A percentile compares a stretch with the other conserved stretches of the same genome.
phyloP scores from a whole-genome alignment of 2,329 filamentous ascomycete species.

The Fusarium pininemorale region DNA sequence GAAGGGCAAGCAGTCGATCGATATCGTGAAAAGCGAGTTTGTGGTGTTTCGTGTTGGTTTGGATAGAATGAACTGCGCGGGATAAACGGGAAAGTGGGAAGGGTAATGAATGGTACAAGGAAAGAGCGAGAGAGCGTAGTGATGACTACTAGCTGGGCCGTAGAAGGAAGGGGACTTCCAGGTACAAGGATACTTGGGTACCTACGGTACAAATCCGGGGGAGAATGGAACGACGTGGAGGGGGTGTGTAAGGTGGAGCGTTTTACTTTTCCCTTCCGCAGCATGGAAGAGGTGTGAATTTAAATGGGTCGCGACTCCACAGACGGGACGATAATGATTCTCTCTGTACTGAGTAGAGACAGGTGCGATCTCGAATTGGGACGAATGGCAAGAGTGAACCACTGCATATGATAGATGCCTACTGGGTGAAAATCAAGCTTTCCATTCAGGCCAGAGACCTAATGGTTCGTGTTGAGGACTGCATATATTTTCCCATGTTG shows the following conservation, averaged over 20 bases:
- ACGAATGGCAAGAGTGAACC: neutral
- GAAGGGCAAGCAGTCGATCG: conserved; percentile 9
- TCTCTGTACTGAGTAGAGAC: conserved; percentile 1
- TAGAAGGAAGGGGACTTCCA: conserved; percentile 29
- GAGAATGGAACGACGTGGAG: conserved; percentile 33
- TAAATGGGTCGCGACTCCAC: conserved; percentile 7
- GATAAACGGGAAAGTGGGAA: conserved; percentile 40
- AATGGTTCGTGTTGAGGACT: neutral
- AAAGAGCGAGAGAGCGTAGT: conserved; percentile 33
- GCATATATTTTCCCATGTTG: neutral
- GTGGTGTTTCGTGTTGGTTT: conserved; percentile 41
- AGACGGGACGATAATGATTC: conserved; percentile 31
- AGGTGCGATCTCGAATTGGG: neutral
- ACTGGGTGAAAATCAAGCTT: neutral
- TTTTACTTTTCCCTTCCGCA: neutral
- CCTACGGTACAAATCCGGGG: conserved; percentile 37
- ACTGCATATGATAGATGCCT: neutral
- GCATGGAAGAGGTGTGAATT: conserved; percentile 2
- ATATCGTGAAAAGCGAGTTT: conserved; percentile 36
- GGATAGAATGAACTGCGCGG: conserved; percentile 24
- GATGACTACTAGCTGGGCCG: conserved; percentile 34
- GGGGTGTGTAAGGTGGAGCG: conserved; percentile 23
- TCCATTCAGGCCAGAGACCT: neutral
- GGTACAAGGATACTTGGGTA: conserved; percentile 36
- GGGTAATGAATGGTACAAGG: conserved; percentile 39